Conservation (phyloP, 2,329 filamentous ascomycete species). For the Hymenoscyphus salicellus region DNA sequence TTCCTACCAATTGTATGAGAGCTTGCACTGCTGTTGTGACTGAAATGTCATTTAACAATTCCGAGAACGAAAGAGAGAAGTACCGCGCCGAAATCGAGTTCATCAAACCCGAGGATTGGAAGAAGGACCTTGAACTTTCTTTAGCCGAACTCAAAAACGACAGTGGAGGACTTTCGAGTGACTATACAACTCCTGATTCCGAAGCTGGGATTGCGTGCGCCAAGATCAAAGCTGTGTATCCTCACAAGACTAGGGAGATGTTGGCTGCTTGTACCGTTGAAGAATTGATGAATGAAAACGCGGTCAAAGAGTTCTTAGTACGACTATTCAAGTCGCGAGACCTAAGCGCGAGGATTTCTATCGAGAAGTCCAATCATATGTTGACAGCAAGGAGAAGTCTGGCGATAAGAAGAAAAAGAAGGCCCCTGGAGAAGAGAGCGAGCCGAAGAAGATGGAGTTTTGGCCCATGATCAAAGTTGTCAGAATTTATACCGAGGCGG, state of each 20-base stretch:
- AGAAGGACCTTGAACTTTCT: slow-evolving; percentile 23
- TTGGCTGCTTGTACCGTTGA: slow-evolving; percentile 37
- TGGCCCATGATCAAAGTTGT: slow-evolving; percentile 42
- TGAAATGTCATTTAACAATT: slow-evolving; percentile 45
- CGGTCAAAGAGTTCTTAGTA: slow-evolving; percentile 25
- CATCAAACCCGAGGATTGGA: slow-evolving; percentile 22
- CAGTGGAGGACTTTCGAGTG: slow-evolving; percentile 28
- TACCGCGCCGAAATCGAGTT: slow-evolving; percentile 45
- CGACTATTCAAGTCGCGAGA: slow-evolving; percentile 5
- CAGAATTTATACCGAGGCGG: slow-evolving; percentile 44
- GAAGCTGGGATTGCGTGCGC: slow-evolving; percentile 46
- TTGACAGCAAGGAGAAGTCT: slow-evolving; percentile 24
- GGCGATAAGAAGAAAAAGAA: slow-evolving; percentile 43
- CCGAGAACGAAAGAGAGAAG: slow-evolving; percentile 30
- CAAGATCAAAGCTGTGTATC: slow-evolving; percentile 50
- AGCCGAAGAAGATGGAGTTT: slow-evolving; percentile 20
- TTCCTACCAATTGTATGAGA: slow-evolving; percentile 39
- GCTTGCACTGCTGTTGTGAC: slow-evolving; percentile 49
- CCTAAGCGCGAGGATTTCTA: slow-evolving; percentile 7
- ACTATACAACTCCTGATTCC: slow-evolving; percentile 23
- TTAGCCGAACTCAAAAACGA: slow-evolving; percentile 19
- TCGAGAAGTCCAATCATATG: slow-evolving; percentile 17
- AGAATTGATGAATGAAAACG: slow-evolving; percentile 35
- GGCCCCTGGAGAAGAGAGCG: slow-evolving; percentile 9
- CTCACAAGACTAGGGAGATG: slow-evolving; percentile 38